A percentile compares a stretch with the other conserved stretches of the same genome.
These are phyloP conservation scores for Grifola frondosa DNA, from an alignment of 1,284 basidiomycete species.

Conservation along the genomic window DNA sequence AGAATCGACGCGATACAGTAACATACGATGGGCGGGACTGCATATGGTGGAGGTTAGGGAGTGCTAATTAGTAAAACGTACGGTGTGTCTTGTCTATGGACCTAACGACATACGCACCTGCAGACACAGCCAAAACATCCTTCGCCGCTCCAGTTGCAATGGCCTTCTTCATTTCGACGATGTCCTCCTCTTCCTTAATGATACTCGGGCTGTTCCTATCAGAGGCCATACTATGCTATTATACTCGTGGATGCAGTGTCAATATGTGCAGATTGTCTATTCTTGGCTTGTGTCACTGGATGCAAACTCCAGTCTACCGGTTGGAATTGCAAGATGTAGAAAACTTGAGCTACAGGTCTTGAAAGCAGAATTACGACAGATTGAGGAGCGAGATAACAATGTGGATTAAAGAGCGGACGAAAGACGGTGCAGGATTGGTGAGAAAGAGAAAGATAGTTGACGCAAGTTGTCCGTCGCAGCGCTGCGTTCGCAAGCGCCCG, in stretches of 20 bases:
- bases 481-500: no score
- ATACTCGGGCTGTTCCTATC: background rate
- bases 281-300: no score
- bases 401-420: constrained; percentile 2
- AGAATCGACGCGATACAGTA: constrained; percentile 95
- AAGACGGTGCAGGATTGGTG: background rate
- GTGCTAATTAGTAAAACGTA: background rate
- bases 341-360: no score
- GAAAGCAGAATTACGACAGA: background rate
- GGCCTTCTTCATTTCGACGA: constrained; percentile 62
- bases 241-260: no score
- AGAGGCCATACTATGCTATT: background rate
- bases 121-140: constrained; percentile 37
- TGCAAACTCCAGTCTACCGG: no score
- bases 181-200: constrained; percentile 42
- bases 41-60: background rate
- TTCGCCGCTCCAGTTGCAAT: constrained; percentile 51
- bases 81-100: background rate
- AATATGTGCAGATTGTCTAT: no score
- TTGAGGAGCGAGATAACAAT: background rate
- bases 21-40: constrained; percentile 78
- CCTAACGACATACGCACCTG: constrained; percentile 35
- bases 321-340: no score
- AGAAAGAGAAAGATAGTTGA: background rate
- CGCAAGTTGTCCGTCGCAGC: no score